Conservation (phyloP, 2,329 filamentous ascomycete genomes). For the Alternaria consortialis region DNA sequence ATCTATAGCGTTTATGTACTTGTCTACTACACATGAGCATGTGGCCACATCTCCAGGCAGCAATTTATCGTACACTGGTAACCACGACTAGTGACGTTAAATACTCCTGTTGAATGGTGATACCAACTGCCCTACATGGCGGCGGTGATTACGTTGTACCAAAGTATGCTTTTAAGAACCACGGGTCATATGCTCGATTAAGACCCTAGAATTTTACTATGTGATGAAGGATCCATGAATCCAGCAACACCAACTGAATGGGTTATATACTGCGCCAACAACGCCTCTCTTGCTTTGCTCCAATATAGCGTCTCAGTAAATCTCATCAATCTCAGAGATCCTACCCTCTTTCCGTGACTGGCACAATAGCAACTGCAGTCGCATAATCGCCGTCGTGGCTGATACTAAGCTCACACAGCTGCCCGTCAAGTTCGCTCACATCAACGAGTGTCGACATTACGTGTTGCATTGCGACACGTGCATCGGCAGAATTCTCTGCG, state of each 20-base stretch:
- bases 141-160: background rate
- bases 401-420: constrained; percentile 77
- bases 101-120: background rate
- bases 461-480: background rate
- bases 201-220: background rate
- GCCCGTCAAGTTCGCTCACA: constrained; percentile 43
- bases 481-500: constrained; percentile 6
- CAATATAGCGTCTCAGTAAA: background rate
- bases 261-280: background rate
- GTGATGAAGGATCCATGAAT: background rate
- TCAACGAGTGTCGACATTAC: background rate
- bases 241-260: background rate
- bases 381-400: constrained; percentile 89
- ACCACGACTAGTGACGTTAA: too few species aligned
- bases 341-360: constrained; percentile 15
- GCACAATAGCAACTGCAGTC: constrained; percentile 71
- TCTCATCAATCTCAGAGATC: background rate
- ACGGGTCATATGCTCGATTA: background rate
- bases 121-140: too few species aligned
- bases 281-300: background rate
- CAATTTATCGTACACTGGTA: background rate
- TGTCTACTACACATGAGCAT: background rate
- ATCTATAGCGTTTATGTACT: too few species aligned
- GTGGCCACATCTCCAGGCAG: background rate
- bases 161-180: background rate